phyloP scores from a whole-genome alignment of 208 protist genomes.

The Trypanosoma grayi region DNA sequence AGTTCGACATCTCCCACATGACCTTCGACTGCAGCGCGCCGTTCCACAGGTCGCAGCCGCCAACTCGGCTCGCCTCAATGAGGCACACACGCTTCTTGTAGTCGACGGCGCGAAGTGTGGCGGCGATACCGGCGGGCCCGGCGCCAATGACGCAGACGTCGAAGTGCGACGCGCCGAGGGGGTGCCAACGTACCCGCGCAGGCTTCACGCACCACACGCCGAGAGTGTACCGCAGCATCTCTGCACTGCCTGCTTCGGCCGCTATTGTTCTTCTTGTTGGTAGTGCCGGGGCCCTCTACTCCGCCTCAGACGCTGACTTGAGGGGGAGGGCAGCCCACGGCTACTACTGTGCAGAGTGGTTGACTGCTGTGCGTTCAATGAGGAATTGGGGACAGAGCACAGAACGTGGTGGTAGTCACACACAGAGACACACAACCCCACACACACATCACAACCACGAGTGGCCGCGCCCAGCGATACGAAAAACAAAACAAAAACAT shows the following conservation, averaged over 20 bases:
- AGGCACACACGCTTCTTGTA: constrained; percentile 78
- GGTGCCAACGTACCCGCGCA: constrained; percentile 16
- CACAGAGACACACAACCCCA: background rate
- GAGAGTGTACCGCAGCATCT: constrained; percentile 9
- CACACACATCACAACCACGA: background rate
- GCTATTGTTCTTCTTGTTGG: background rate
- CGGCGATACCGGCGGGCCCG: constrained; percentile 73
- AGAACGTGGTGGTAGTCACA: no score
- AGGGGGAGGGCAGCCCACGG: no score
- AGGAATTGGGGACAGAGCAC: no score
- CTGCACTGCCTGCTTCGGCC: background rate
- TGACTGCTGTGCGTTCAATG: no score
- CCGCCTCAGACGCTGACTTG: background rate
- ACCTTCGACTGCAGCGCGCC: constrained; percentile 79
- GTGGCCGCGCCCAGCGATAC: background rate
- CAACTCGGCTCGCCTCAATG: constrained; percentile 58
- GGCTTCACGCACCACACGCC: background rate
- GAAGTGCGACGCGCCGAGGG: constrained; percentile 38
- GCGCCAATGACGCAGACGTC: constrained; percentile 82
- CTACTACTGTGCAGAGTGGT: no score
- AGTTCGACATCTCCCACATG: constrained; percentile 75
- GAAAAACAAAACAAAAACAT: constrained; percentile 22
- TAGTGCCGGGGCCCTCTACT: background rate
- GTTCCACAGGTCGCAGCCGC: constrained; percentile 77
- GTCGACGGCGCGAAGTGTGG: constrained; percentile 61